Base-by-base conservation (phyloP, 2,329 filamentous ascomycete species). In the Emergomyces orientalis region DNA sequence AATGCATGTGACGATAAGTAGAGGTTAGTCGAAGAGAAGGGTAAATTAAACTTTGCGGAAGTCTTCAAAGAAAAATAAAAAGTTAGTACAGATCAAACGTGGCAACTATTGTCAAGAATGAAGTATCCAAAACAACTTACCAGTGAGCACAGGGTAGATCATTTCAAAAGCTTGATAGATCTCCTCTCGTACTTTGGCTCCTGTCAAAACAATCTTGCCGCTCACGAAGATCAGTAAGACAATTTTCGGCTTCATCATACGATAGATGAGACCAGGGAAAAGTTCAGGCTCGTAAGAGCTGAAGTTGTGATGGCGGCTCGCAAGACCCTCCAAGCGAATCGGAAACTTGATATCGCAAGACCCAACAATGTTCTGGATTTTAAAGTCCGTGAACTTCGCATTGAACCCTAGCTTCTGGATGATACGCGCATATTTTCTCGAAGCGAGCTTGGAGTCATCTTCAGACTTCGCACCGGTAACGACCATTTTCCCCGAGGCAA, bases 171-270 rank as follows among this genome's bases (percentile, higher is more conserved):
- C 91, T 77, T 94, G 90, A 74, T 96, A 96, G 69, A 99, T 97
- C 80, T 97, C 94, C 78, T 99, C 94, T 70, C 94, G 89, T 68
- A 97, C 92, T 76, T 99, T 97, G 69, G 94, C 94, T 73, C 94
- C 94, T 51, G 94, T 97, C 74, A 97, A 84, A 72, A 97, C 94
- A 66, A 97, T 97, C 84, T 97, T 97, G 73, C 93, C 94, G 72
- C 89, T 94, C 72, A 97, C 93, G 81, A 97, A 97, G 77, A 99
- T 97, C 74, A 97, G 82, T 32, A 97, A 86, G 61, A 97, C 93
- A 69, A 97, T 96, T 86, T 97, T 97, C 25, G 94, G 94, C 83
- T 97, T 97, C 83, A 97, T 97, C 94, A 99, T 99, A 76, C 94
- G 91, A 80, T 99, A 99, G 80, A 99, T 99, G 60, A 99, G 87